Evolutionary conservation across 805 yeast genomes (phyloP).

Genomic region (Wickerhamiella galacta): DNA sequence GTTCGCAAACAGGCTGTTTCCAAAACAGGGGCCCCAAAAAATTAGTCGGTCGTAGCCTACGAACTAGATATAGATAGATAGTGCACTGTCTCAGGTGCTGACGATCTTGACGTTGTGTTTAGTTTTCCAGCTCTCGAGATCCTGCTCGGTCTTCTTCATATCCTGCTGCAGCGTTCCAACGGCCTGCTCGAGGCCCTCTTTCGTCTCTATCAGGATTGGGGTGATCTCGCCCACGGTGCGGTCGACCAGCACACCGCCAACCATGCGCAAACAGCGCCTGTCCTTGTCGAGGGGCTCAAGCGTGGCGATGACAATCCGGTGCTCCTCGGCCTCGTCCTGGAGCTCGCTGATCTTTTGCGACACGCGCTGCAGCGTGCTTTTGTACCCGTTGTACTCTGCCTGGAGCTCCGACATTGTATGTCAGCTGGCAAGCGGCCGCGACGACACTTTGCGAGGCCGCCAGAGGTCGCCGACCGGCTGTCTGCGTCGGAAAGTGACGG

Average conservation of each 20-base stretch:
- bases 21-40: too few species aligned
- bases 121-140: constrained; percentile 33
- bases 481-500: too few species aligned
- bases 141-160: constrained; percentile 25
- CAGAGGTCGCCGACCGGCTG: constrained; percentile 5
- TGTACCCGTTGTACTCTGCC: constrained; percentile 26
- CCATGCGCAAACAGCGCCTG: constrained; percentile 80
- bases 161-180: constrained; percentile 26
- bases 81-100: constrained; percentile 2
- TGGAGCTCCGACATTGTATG: constrained; percentile 18
- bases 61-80: not conserved
- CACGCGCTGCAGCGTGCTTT: constrained; percentile 21
- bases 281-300: constrained; percentile 33
- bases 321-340: constrained; percentile 28
- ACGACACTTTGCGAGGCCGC: constrained; percentile 13
- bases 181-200: constrained; percentile 30
- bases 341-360: constrained; percentile 25
- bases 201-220: constrained; percentile 42
- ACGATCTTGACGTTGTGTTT: constrained; percentile 36
- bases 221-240: constrained; percentile 63
- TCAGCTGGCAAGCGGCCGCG: constrained; percentile 7
- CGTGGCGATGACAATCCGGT: constrained; percentile 42
- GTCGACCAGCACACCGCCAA: constrained; percentile 83
- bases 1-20: not conserved
- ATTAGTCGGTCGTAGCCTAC: too few species aligned